These are phyloP conservation scores for Cyberlindnera mycetangii DNA, from an alignment of 805 yeast genomes.

Conservation along the genomic window DNA sequence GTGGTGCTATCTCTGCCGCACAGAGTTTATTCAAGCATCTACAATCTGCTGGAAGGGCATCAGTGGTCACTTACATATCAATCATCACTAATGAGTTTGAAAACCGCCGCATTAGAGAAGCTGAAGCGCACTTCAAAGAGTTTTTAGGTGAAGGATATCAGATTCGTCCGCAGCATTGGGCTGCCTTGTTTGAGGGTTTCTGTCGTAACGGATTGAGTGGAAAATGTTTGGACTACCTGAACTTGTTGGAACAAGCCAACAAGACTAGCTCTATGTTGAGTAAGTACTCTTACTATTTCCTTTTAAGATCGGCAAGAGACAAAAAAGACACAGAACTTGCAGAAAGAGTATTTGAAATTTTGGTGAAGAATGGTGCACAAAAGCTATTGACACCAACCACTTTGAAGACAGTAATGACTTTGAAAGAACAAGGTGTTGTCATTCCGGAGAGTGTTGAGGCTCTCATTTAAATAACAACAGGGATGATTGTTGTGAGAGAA, in stretches of 20 bases:
- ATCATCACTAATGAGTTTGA: conserved; percentile 47
- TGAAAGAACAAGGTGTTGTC: conserved; percentile 5
- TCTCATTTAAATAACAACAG: conserved; percentile 11
- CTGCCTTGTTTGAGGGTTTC: conserved; percentile 27
- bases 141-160: conserved; percentile 31
- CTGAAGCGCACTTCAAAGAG: conserved; percentile 31
- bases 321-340: conserved; percentile 23
- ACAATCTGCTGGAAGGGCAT: conserved; percentile 32
- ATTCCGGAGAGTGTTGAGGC: conserved; percentile 19
- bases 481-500: too few species aligned
- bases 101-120: conserved; percentile 39
- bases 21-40: conserved; percentile 44
- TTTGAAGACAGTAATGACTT: conserved; percentile 7
- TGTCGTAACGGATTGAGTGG: conserved; percentile 9
- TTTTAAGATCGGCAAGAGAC: conserved; percentile 19
- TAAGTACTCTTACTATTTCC: conserved; percentile 21
- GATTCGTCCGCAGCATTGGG: conserved; percentile 19
- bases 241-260: conserved; percentile 4
- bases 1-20: conserved; percentile 50
- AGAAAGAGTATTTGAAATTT: conserved; percentile 13
- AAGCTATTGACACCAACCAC: conserved; percentile 7
- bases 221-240: conserved; percentile 21
- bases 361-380: conserved; percentile 10
- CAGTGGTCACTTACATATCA: conserved; percentile 41
- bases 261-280: conserved; percentile 9